Conservation (phyloP, 129 eudicot species). For the Flaveria brownii region DNA sequence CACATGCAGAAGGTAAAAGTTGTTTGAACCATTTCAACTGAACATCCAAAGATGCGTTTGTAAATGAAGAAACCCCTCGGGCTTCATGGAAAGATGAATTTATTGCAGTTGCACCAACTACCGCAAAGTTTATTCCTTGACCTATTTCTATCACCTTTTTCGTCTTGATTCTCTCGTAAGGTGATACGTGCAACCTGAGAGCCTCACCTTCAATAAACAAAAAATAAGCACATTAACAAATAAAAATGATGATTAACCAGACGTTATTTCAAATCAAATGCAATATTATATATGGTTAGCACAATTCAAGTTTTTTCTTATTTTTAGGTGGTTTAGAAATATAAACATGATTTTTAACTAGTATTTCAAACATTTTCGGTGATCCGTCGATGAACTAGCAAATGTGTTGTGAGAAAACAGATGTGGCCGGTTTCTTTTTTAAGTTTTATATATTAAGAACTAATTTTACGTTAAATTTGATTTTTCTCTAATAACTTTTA, state of each 20-base stretch:
- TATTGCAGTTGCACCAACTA: conserved; percentile 41
- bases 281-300: too few relatives aligned
- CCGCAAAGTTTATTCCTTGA: conserved; percentile 43
- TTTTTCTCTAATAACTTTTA: too few relatives aligned
- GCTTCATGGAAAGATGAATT: conserved; percentile 35
- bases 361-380: too few relatives aligned
- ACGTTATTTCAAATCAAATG: too few relatives aligned
- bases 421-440: too few relatives aligned
- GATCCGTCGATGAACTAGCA: too few relatives aligned
- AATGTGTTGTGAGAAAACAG: too few relatives aligned
- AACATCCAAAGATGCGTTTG: conserved; percentile 42
- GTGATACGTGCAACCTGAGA: conserved; percentile 31
- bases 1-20: conserved; percentile 22
- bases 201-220: conserved; percentile 19
- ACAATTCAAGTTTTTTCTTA: too few relatives aligned
- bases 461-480: too few relatives aligned
- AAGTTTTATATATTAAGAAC: too few relatives aligned
- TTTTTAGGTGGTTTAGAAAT: too few relatives aligned
- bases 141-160: background rate
- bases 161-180: conserved; percentile 24
- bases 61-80: conserved; percentile 29
- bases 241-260: background rate
- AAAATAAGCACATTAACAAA: background rate
- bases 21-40: conserved; percentile 49
- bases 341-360: too few relatives aligned